Evolutionary conservation across 2,329 filamentous ascomycete genomes (phyloP).

Genomic region (Nigrospora osmanthi): DNA sequence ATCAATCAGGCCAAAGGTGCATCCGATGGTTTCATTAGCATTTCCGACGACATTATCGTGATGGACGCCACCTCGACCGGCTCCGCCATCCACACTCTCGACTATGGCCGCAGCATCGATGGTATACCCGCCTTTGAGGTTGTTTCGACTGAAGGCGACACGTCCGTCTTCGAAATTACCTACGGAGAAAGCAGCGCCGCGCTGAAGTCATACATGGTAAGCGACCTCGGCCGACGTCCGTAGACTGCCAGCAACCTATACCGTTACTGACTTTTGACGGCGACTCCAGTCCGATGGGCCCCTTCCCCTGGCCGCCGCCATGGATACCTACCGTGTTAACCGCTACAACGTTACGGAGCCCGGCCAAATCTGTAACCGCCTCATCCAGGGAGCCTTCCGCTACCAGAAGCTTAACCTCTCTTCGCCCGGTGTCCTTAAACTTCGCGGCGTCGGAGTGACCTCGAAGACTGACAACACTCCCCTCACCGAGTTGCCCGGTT

Average conservation of each 20-base stretch:
- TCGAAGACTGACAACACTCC: conserved; percentile 13
- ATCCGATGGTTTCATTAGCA: neutral
- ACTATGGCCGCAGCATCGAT: conserved; percentile 5
- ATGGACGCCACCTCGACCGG: neutral
- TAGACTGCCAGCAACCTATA: neutral
- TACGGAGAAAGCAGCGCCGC: conserved; percentile 5
- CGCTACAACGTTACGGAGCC: conserved; percentile 21
- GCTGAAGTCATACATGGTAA: conserved; percentile 7
- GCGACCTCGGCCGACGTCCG: neutral
- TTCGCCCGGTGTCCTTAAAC: conserved; percentile 15
- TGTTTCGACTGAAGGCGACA: conserved; percentile 4
- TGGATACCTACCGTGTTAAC: conserved; percentile 27
- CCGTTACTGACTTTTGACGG: neutral
- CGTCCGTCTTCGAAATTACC: conserved; percentile 7
- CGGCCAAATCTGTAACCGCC: conserved; percentile 17
- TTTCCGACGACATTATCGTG: neutral
- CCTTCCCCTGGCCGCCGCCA: conserved; percentile 23
- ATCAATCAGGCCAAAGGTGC: neutral
- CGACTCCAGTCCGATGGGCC: conserved; percentile 19
- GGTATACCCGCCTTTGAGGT: conserved; percentile 8
- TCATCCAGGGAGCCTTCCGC: conserved; percentile 26
- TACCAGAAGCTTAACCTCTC: conserved; percentile 28
- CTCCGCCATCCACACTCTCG: neutral
- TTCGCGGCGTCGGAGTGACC: conserved; percentile 19
- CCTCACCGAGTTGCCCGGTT: conserved; percentile 15